Evolutionary conservation across 2,329 filamentous ascomycete genomes (phyloP), one percentile per base, ranked within the genome.

Genomic region (Pseudomassariella vexata): DNA sequence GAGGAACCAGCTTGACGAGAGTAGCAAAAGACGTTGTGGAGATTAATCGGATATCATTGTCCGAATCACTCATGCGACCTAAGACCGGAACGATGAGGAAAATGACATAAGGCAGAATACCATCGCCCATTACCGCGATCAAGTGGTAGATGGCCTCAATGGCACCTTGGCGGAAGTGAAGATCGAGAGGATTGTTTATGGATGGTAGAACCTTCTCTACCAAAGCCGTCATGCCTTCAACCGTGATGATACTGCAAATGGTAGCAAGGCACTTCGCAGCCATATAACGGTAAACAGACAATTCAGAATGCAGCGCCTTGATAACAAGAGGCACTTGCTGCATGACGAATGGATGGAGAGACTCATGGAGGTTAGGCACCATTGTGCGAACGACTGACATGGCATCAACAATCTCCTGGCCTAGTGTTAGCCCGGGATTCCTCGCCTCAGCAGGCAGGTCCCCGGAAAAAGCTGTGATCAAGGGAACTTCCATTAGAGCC

Each of bases 81-180:
- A 98, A 73, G 4, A 98, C 92, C 10, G 92, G 92, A 9, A 96
- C 94, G 37, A 98, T 94, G 44, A 98, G 76, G 76, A 98, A 98
- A 49, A 98, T 95, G 41, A 98, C 92, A 51, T 98, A 98, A 3
- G 94, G 92, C 19, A 98, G 63, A 36, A 98, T 98, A 22, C 78
- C 76, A 54, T 96, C 92, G 40, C 94, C 92, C 92, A 98, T 98
- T 31, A 95, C 89, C 38, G 94, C 86, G 42, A 98, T 98, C 37
- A 98, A 68, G 59, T 98, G 92, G 55, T 98, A 98, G 38, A 98
- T 85, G 47, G 80, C 87, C 60, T 98, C 92, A 36, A 94, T 92
- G 5, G 87, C 88, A 41, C 92, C 92, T 63, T 98, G 92, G 23
- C 92, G 82, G 61, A 82, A 84, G 52, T 86, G 82, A 19, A 95